Base-by-base conservation (phyloP, 2,329 filamentous ascomycete genomes). In the Kalmusia sp. region DNA sequence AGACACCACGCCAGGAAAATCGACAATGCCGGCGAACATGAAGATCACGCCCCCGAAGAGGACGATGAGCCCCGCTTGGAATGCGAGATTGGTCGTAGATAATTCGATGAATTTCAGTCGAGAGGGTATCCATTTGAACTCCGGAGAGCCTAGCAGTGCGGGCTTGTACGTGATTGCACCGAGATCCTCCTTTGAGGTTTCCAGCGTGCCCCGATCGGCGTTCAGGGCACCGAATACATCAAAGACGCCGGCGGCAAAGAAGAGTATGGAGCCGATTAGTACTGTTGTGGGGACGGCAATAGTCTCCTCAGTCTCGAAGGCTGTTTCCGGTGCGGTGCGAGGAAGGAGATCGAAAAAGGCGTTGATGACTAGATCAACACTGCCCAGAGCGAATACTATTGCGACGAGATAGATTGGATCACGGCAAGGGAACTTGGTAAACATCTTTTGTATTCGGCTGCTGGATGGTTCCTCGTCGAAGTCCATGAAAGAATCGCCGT, bases 341-440 rank as follows among this genome's bases (percentile, higher is more conserved):
- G 64, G 65, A 1, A 69, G 40, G 0, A 70, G 57, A 15, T 67
- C 66, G 52, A 70, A 64, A 51, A 64, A 64, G 4, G 65, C 63
- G 49, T 69, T 65, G 30, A 68, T 60, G 6, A 64, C 59, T 1
- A 70, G 58, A 24, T 62, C 64, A 8, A 69, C 41, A 7, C 61
- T 65, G 0, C 67, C 67, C 14, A 64, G 12, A 3, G 55, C 48
- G 31, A 70, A 69, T 8, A 64, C 49, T 15, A 70, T 45, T 5
- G 67, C 64, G 2, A 70, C 67, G 8, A 70, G 62, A 40, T 62
- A 70, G 27, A 62, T 67, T 2, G 66, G 66, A 41, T 70, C 67
- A 9, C 64, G 62, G 24, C 59, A 64, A 3, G 67, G 67, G 25
- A 69, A 65, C 8, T 61, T 43, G 2, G 66, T 70, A 44, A 55